Evolutionary conservation across 306 rosid genomes (phyloP).

Genomic region (Delonix regia): DNA sequence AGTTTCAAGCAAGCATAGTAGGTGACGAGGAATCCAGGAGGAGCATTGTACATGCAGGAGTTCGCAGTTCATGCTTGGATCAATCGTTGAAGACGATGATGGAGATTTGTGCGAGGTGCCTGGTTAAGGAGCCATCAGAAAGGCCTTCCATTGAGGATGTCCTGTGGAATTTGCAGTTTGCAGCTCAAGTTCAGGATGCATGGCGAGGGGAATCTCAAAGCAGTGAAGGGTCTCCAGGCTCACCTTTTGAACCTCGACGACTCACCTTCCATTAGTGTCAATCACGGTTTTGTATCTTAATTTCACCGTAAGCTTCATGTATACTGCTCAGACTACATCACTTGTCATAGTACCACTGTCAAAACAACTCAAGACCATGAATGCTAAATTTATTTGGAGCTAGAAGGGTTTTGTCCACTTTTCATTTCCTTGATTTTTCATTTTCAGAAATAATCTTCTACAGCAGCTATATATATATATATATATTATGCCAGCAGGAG

Average conservation of each 20-base stretch:
- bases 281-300: slow-evolving; percentile 8
- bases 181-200: slow-evolving; percentile 84
- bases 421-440: not conserved
- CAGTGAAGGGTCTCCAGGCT: slow-evolving; percentile 70
- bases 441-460: not conserved
- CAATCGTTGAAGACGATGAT: slow-evolving; percentile 90
- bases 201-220: slow-evolving; percentile 71
- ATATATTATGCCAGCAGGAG: too few relatives aligned
- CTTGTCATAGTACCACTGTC: not conserved
- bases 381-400: not conserved
- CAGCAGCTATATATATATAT: too few relatives aligned
- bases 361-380: not conserved
- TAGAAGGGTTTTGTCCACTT: not conserved
- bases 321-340: not conserved
- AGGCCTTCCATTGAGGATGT: slow-evolving; percentile 79
- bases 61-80: slow-evolving; percentile 63
- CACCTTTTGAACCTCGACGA: slow-evolving; percentile 50
- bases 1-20: slow-evolving; percentile 76
- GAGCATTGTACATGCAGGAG: slow-evolving; percentile 67
- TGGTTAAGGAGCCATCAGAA: slow-evolving; percentile 46
- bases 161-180: slow-evolving; percentile 82
- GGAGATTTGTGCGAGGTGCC: slow-evolving; percentile 73
- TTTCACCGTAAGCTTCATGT: not conserved
- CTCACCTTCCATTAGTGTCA: slow-evolving; percentile 42
- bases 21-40: slow-evolving; percentile 63